Evolutionary conservation across 148 eudicot genomes (phyloP).

Genomic region (Vaccinium macrocarpon): DNA sequence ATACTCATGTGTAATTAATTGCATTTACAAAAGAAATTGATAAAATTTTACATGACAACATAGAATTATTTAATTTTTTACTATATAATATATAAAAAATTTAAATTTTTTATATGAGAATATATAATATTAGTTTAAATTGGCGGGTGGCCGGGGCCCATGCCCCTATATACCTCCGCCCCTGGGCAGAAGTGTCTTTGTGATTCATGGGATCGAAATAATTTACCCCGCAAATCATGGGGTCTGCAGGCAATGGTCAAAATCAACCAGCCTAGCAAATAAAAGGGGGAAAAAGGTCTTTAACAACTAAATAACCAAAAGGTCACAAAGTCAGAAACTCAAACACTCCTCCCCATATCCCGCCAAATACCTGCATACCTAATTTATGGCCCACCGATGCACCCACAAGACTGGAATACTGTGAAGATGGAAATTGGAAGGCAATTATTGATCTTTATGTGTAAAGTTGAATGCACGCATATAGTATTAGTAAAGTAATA

Average conservation of each 20-base stretch:
- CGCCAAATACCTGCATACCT: background rate
- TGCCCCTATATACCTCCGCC: too few species aligned
- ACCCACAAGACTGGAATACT: background rate
- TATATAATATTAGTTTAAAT: too few species aligned
- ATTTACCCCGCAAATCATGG: slow-evolving; percentile 13
- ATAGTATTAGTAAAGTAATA: background rate
- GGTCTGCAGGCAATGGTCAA: background rate
- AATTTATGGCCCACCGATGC: background rate
- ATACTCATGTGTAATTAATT: too few species aligned
- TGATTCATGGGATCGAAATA: background rate
- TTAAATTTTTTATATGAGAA: too few species aligned
- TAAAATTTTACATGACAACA: too few species aligned
- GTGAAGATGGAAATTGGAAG: background rate
- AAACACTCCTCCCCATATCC: background rate
- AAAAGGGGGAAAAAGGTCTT: background rate
- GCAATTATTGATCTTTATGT: background rate
- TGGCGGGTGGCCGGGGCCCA: too few species aligned
- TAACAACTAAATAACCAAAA: background rate
- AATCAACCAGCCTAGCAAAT: background rate
- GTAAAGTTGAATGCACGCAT: background rate
- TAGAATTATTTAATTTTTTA: too few species aligned
- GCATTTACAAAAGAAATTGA: too few species aligned
- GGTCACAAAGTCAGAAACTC: background rate
- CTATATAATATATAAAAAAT: too few species aligned
- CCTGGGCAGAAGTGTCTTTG: background rate